Evolutionary conservation across 768 basidiomycete genomes (phyloP).

Genomic region (Phlebiopsis flavidoalba): DNA sequence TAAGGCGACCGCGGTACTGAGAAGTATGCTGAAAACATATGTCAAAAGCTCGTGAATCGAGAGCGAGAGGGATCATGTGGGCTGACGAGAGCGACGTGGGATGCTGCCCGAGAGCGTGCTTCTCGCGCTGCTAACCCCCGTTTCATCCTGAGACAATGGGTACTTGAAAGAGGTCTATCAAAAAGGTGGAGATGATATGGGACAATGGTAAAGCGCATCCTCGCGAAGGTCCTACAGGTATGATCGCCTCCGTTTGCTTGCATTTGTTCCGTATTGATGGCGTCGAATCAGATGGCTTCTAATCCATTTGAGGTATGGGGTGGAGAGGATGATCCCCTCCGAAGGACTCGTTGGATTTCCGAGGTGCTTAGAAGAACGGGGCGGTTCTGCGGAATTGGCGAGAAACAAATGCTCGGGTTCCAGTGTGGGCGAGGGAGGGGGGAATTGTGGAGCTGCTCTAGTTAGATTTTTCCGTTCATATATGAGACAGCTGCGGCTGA

Average conservation of each 20-base stretch:
- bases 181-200: slow-evolving; percentile 62
- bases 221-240: slow-evolving; percentile 82
- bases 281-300: slow-evolving; percentile 64
- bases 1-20: slow-evolving; percentile 47
- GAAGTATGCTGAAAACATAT: slow-evolving; percentile 56
- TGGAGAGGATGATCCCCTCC: slow-evolving; percentile 50
- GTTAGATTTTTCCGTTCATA: slow-evolving; percentile 35
- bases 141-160: slow-evolving; percentile 93
- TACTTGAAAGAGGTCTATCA: slow-evolving; percentile 91
- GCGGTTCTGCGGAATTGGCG: slow-evolving; percentile 74
- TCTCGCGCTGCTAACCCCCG: slow-evolving; percentile 73
- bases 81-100: slow-evolving; percentile 29
- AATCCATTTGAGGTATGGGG: slow-evolving; percentile 88
- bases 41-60: slow-evolving; percentile 54
- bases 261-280: neutral
- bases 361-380: slow-evolving; percentile 70
- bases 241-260: slow-evolving; percentile 18
- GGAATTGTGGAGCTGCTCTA: slow-evolving; percentile 94
- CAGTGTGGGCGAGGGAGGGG: too few species aligned
- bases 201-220: slow-evolving; percentile 56
- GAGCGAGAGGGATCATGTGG: slow-evolving; percentile 47
- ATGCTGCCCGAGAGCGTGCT: slow-evolving; percentile 42
- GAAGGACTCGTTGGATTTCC: slow-evolving; percentile 43
- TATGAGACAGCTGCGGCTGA: too few species aligned
- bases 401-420: slow-evolving; percentile 74